These are phyloP conservation scores for Discostella pseudostelligera DNA, from an alignment of 108 stramenopile genomes.

Conservation along the genomic window DNA sequence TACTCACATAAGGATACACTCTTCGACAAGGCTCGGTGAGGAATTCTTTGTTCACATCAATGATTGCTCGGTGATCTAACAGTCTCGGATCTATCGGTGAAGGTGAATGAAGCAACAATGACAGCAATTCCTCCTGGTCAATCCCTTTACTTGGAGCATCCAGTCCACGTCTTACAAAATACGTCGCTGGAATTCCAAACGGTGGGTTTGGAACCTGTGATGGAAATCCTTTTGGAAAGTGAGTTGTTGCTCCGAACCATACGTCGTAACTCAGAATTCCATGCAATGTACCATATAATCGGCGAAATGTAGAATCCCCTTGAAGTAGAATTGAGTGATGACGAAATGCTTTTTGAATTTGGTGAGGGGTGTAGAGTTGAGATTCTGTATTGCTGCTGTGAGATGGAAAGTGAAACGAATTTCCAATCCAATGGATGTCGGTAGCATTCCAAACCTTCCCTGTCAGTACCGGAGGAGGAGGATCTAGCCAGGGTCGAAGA, in stretches of 20 bases:
- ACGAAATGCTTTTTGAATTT: slow-evolving; percentile 17
- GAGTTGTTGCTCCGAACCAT: not conserved
- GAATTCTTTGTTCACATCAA: slow-evolving; percentile 10
- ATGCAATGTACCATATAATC: slow-evolving; percentile 8
- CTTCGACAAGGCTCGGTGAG: not conserved
- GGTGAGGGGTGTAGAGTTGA: slow-evolving; percentile 3
- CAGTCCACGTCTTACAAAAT: slow-evolving; percentile 6
- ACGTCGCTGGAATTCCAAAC: slow-evolving; percentile 11
- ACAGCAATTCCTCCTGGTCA: not conserved
- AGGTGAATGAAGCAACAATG: slow-evolving; percentile 7
- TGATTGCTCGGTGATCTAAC: slow-evolving; percentile 3
- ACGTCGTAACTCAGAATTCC: slow-evolving; percentile 9
- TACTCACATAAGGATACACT: not conserved
- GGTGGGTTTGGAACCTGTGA: slow-evolving; percentile 1
- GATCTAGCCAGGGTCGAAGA: slow-evolving; percentile 7
- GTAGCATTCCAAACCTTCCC: slow-evolving; percentile 1
- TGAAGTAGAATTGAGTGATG: slow-evolving; percentile 9
- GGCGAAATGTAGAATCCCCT: slow-evolving; percentile 9
- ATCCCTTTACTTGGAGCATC: not conserved
- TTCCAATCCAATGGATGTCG: slow-evolving; percentile 4
- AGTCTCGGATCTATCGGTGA: slow-evolving; percentile 8
- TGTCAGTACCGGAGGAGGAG: not conserved
- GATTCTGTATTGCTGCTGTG: not conserved
- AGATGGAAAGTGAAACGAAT: slow-evolving; percentile 1
- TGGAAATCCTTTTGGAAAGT: slow-evolving; percentile 9